These are phyloP conservation scores for Thecamonas trahens DNA, from an alignment of 78 protist species.

Conservation along the genomic window DNA sequence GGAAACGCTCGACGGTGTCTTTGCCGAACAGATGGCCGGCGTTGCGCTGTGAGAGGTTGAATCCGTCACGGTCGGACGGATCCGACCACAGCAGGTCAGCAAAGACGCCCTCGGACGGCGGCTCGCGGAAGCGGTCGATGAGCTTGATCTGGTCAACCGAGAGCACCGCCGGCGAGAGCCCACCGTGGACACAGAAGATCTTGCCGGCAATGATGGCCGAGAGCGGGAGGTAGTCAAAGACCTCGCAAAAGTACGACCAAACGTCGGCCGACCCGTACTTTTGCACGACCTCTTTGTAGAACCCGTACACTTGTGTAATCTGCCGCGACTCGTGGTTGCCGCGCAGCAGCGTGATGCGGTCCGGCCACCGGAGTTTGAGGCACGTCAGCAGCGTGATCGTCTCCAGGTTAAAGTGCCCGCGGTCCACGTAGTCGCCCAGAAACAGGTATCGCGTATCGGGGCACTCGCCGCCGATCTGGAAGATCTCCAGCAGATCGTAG, in stretches of 20 bases:
- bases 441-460: constrained; percentile 88
- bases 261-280: constrained; percentile 86
- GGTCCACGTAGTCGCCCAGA: constrained; percentile 96
- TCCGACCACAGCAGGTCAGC: constrained; percentile 75
- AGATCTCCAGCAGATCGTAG: constrained; percentile 91
- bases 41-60: constrained; percentile 46
- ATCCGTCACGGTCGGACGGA: constrained; percentile 32
- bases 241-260: constrained; percentile 86
- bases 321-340: constrained; percentile 95
- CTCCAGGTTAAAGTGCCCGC: constrained; percentile 90
- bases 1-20: constrained; percentile 81
- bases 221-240: constrained; percentile 84
- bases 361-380: constrained; percentile 68
- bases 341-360: constrained; percentile 76
- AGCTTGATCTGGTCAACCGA: constrained; percentile 69
- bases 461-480: constrained; percentile 82
- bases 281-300: constrained; percentile 91
- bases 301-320: constrained; percentile 94
- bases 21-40: constrained; percentile 95
- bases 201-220: constrained; percentile 70
- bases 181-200: constrained; percentile 96
- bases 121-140: constrained; percentile 81
- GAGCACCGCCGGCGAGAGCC: constrained; percentile 84
- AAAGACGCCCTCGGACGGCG: constrained; percentile 79
- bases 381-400: constrained; percentile 71